phyloP scores from a whole-genome alignment of 164 flowering plant genomes.

The Kalanchoe fedtschenkoi region DNA sequence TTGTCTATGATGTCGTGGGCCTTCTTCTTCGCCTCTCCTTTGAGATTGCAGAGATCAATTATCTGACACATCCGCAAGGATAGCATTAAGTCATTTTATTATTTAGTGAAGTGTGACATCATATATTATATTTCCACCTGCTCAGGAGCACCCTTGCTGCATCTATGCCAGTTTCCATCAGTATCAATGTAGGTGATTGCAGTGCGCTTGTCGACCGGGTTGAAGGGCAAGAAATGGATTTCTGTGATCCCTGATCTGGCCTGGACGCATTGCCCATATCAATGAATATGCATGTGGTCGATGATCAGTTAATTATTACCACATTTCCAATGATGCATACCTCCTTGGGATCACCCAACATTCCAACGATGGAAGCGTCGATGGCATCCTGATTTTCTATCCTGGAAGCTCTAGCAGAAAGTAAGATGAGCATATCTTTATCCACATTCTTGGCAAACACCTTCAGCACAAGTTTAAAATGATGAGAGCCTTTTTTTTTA shows the following conservation, averaged over 20 bases:
- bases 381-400: constrained; percentile 81
- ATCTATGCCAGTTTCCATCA: constrained; percentile 54
- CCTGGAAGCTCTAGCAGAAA: constrained; percentile 71
- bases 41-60: constrained; percentile 59
- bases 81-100: not conserved
- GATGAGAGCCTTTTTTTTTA: not conserved
- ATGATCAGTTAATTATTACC: not conserved
- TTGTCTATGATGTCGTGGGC: constrained; percentile 41
- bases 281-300: not conserved
- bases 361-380: constrained; percentile 66
- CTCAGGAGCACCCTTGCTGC: constrained; percentile 90
- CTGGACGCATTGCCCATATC: constrained; percentile 18
- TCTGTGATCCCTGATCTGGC: constrained; percentile 72
- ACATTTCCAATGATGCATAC: constrained; percentile 15
- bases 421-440: constrained; percentile 36
- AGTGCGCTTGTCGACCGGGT: constrained; percentile 74
- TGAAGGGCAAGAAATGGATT: constrained; percentile 72
- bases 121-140: constrained; percentile 26
- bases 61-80: constrained; percentile 26
- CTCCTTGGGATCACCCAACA: constrained; percentile 76
- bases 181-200: constrained; percentile 62
- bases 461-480: constrained; percentile 13
- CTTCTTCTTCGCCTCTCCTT: constrained; percentile 33
- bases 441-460: constrained; percentile 42
- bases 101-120: not conserved